Conservation (phyloP, 1,139 yeast species). For the Arxiozyma slooffiae region DNA sequence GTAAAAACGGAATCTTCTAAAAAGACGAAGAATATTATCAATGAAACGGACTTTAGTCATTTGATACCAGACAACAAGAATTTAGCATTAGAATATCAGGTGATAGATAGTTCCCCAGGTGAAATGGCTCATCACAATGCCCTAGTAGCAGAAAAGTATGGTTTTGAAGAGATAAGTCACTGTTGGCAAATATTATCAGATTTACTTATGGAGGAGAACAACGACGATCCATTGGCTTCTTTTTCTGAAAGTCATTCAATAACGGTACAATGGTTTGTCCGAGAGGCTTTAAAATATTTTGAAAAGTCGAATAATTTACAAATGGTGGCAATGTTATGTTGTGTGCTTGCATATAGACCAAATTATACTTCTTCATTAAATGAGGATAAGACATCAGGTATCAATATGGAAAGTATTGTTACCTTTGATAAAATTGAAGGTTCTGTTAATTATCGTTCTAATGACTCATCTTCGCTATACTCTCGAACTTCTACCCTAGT, state of each 20-base stretch:
- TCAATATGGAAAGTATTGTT: slow-evolving; percentile 14
- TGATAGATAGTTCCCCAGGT: slow-evolving; percentile 58
- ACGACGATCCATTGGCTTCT: slow-evolving; percentile 32
- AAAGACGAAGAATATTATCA: slow-evolving; percentile 43
- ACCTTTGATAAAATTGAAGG: slow-evolving; percentile 13
- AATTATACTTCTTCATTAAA: neutral
- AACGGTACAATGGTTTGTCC: slow-evolving; percentile 68
- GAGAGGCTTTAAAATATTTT: slow-evolving; percentile 54
- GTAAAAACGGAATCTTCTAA: slow-evolving; percentile 24
- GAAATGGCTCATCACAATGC: slow-evolving; percentile 61
- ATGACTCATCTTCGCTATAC: neutral
- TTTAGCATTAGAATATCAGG: slow-evolving; percentile 65
- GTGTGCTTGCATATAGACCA: slow-evolving; percentile 36
- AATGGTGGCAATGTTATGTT: slow-evolving; percentile 83
- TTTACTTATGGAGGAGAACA: slow-evolving; percentile 22
- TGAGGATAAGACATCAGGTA: neutral
- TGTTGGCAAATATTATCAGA: slow-evolving; percentile 62
- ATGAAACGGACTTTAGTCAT: slow-evolving; percentile 55
- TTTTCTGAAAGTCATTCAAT: slow-evolving; percentile 80
- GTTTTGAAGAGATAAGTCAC: slow-evolving; percentile 53
- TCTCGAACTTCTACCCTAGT: neutral
- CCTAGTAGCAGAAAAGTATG: slow-evolving; percentile 57
- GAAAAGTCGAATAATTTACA: slow-evolving; percentile 62
- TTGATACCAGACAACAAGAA: slow-evolving; percentile 70
- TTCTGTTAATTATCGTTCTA: slow-evolving; percentile 11